Base-by-base conservation (phyloP, 2,329 filamentous ascomycete genomes). In the Penicillium sp. region DNA sequence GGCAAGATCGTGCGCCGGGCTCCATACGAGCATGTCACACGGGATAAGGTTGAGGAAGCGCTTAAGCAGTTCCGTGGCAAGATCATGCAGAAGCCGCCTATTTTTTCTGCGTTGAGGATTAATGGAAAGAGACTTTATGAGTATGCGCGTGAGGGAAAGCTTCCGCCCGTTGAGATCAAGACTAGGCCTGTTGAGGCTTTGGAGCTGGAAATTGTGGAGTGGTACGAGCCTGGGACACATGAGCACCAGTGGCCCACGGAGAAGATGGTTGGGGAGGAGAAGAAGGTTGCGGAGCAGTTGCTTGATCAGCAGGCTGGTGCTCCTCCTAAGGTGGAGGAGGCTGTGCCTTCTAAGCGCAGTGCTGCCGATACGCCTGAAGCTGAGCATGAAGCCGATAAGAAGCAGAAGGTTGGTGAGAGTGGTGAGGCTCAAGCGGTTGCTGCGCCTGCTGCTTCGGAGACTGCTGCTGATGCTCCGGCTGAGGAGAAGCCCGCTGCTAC, bases 51-150 rank as follows among this genome's bases (percentile, higher is more conserved):
- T 0, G 90, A 96, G 75, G 83, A 89, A 70, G 90, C 89, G 16
- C 77, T 98, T 56, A 82, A 80, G 5, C 78, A 82, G 59, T 97
- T 96, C 74, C 83, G 87, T 39, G 95, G 95, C 16, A 89, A 89
- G 65, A 91, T 91, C 68, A 87, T 90, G 79, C 95, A 99, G 79
- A 87, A 90, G 64, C 95, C 95, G 37, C 93, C 93, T 6, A 85
- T 99, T 21, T 99, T 93, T 75, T 96, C 91, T 29, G 95, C 95
- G 10, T 81, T 98, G 60, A 93, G 93, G 74, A 91, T 97, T 74
- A 86, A 97, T 64, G 95, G 95, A 2, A 97, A 97, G 80, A 90
- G 91, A 33, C 82, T 97, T 48, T 99, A 99, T 73, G 93, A 99
- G 76, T 98, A 98, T 75, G 95, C 95, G 21, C 84, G 95, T 48